Evolutionary conservation across 495 filamentous ascomycete genomes (phyloP).

Genomic region (Hypoxylon cercidicola): DNA sequence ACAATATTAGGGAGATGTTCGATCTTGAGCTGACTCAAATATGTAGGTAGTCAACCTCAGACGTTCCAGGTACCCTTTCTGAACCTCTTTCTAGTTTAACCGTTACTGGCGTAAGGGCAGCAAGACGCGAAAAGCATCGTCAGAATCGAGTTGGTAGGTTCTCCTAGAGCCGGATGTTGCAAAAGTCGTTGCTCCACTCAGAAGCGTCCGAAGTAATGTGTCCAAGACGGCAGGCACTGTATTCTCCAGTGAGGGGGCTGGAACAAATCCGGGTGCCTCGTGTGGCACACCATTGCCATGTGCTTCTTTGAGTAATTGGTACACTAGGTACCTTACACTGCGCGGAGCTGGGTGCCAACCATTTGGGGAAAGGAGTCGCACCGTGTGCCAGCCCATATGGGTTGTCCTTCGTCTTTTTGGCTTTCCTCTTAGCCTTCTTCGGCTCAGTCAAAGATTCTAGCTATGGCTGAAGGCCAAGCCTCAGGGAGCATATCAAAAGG

Average conservation of each 20-base stretch:
- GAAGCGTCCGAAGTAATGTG: constrained; percentile 81
- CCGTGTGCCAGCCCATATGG: constrained; percentile 60
- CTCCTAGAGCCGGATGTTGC: too few relatives aligned
- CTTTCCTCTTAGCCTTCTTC: constrained; percentile 35
- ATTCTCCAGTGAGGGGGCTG: constrained; percentile 78
- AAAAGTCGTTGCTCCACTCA: constrained; percentile 79
- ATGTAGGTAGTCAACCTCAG: too few relatives aligned
- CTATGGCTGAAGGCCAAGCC: too few relatives aligned
- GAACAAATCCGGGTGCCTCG: constrained; percentile 72
- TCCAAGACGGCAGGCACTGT: constrained; percentile 92
- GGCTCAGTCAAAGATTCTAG: too few relatives aligned
- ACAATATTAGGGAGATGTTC: too few relatives aligned
- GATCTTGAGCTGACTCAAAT: too few relatives aligned
- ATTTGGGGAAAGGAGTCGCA: constrained; percentile 74
- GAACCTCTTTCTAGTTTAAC: too few relatives aligned
- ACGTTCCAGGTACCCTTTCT: too few relatives aligned
- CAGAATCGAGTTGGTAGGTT: too few relatives aligned
- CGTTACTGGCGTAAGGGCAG: too few relatives aligned
- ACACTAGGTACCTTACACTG: constrained; percentile 84
- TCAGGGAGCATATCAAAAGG: too few relatives aligned
- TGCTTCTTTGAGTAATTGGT: constrained; percentile 68
- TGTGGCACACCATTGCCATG: constrained; percentile 73
- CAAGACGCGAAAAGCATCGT: too few relatives aligned
- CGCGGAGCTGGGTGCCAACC: constrained; percentile 71
- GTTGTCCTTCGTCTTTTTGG: constrained; percentile 52